Evolutionary conservation across 805 yeast genomes (phyloP), one percentile per base, ranked within the genome.

Genomic region (Candida andamanensis): DNA sequence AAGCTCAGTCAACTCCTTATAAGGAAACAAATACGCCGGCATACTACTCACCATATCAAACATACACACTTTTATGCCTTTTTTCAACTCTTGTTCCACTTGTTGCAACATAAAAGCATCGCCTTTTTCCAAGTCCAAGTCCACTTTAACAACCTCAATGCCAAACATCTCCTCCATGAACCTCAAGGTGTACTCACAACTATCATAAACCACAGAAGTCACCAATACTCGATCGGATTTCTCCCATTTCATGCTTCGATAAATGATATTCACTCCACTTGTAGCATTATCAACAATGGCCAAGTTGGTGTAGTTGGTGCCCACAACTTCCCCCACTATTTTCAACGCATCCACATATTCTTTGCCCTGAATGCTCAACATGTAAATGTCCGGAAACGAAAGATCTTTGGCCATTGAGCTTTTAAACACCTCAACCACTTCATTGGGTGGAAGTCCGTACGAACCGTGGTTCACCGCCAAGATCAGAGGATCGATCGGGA

Each of bases 401-500:
- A 44, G 39, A 33, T 57, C 63, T 7, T 45, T 29, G 7, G 41
- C 41, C 35, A 52, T 42, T 14, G 41, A 36, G 11, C 53, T 42
- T 20, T 53, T 37, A 38, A 56, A 68, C 10, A 53, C 56, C 1
- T 68, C 67, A 15, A 61, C 41, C 1, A 79, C 74, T 4, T 64
- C 56, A 6, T 49, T 56, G 0, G 86, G 82, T 3, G 71, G 60
- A 1, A 69, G 56, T 1, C 86, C 87, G 46, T 54, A 80, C 1
- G 83, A 71, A 6, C 86, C 86, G 47, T 79, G 79, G 52, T 80
- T 80, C 27, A 78, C 67, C 11, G 74, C 72, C n/a, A n/a, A n/a
- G n/a, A n/a, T n/a, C n/a, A n/a, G n/a, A n/a, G n/a, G n/a, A n/a
- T n/a, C n/a, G n/a, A n/a, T n/a, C n/a, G n/a, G n/a, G n/a, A n/a